Evolutionary conservation across 208 protist genomes (phyloP).

Genomic region (Leishmania arabica): DNA sequence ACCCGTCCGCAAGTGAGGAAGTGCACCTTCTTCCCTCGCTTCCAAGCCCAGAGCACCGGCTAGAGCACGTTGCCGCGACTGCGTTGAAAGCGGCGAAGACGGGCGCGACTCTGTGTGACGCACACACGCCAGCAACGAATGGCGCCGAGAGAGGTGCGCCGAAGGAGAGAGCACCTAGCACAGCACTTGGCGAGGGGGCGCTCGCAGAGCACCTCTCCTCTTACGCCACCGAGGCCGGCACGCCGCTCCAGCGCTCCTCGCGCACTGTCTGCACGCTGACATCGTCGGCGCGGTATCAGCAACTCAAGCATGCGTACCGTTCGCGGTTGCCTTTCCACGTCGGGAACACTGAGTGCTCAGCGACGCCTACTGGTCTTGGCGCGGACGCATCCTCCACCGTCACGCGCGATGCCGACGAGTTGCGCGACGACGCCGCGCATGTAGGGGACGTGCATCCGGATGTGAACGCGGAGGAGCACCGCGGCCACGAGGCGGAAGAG

Average conservation of each 20-base stretch:
- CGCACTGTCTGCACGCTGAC: neutral
- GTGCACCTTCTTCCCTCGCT: neutral
- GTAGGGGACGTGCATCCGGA: neutral
- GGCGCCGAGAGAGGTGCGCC: neutral
- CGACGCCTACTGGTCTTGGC: neutral
- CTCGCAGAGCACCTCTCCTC: neutral
- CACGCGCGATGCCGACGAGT: neutral
- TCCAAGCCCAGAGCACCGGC: neutral
- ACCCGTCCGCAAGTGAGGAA: neutral
- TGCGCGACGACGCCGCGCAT: neutral
- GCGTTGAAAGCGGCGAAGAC: neutral
- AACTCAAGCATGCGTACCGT: conserved; percentile 18
- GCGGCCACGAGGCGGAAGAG: neutral
- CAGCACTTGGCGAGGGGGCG: neutral
- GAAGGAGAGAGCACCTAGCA: neutral
- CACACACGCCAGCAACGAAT: neutral
- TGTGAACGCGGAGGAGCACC: neutral
- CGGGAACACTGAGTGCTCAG: neutral
- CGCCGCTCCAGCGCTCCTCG: neutral
- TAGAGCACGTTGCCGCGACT: neutral
- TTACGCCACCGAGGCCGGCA: neutral
- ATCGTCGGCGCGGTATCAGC: conserved; percentile 19
- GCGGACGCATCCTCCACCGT: neutral
- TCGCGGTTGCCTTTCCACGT: neutral
- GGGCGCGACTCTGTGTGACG: neutral